phyloP scores from a whole-genome alignment of 1,284 basidiomycete genomes.

The Marasmius oreades region DNA sequence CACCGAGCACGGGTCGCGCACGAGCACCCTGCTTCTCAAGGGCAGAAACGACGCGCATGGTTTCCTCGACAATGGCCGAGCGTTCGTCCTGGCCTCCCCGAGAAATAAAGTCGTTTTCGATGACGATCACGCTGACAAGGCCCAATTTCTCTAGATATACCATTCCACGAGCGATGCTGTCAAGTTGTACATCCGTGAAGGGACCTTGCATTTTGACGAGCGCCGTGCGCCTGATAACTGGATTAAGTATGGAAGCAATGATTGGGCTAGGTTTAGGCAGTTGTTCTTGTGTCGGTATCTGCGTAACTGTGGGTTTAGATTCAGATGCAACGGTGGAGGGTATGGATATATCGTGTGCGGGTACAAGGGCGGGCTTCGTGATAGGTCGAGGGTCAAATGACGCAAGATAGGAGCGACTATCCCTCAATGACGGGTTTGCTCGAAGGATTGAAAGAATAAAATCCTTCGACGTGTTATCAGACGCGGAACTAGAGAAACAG shows the following conservation, averaged over 20 bases:
- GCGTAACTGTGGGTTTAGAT: conserved; percentile 5
- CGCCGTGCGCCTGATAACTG: conserved; percentile 80
- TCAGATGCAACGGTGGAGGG: conserved; percentile 9
- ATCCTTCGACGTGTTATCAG: conserved; percentile 54
- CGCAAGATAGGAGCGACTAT: conserved; percentile 86
- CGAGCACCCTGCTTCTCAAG: conserved; percentile 84
- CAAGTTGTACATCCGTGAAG: conserved; percentile 92
- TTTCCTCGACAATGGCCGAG: conserved; percentile 60
- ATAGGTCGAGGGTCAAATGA: conserved; percentile 69
- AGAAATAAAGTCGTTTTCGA: conserved; percentile 83
- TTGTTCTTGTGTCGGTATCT: conserved; percentile 14
- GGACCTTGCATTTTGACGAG: conserved; percentile 98
- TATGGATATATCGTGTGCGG: conserved; percentile 20
- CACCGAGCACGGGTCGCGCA: conserved; percentile 84
- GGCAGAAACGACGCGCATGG: conserved; percentile 80
- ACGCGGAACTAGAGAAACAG: conserved; percentile 6
- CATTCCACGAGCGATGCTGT: conserved; percentile 91
- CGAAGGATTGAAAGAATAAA: conserved; percentile 95
- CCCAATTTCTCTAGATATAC: conserved; percentile 95
- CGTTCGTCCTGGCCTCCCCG: conserved; percentile 68
- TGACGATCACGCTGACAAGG: conserved; percentile 90
- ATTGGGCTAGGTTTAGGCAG: conserved; percentile 50
- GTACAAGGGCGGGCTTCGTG: conserved; percentile 22
- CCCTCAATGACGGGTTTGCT: conserved; percentile 89
- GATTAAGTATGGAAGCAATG: conserved; percentile 82